Base-by-base conservation (phyloP, 2,329 filamentous ascomycete species). In the Achaetomium macrosporum region DNA sequence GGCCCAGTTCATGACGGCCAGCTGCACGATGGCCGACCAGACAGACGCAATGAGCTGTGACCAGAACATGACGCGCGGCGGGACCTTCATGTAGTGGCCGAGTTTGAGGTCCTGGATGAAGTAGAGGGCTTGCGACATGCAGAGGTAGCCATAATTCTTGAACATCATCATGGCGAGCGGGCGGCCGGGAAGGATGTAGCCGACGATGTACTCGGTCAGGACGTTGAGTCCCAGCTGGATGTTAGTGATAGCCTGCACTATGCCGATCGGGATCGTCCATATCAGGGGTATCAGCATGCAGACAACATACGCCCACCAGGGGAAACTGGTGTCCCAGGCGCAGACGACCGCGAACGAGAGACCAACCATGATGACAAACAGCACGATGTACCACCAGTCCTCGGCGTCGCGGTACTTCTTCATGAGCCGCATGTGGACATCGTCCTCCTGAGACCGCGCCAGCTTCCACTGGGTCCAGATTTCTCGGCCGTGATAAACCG, bases 131-230 rank as follows among this genome's bases (percentile, higher is more conserved):
- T 86, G 81, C 15, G 74, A 74, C 81, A 86, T 85, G 68, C 76
- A 81, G 51, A 87, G 79, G 64, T 85, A 87, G 47, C 83, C 82
- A 61, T 85, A 88, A 56, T 83, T 86, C 69, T 88, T 88, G 73
- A 88, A 88, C 71, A 88, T 77, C 84, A 89, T 89, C 77, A 88
- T 84, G 44, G 84, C 84, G 55, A 88, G 73, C 1, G 85, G 85
- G 3, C 77, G 76, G 25, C 85, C 85, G 0, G 85, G 85, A 46
- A 85, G 78, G 75, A 88, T 84, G 67, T 88, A 88, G 6, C 85
- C 85, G 55, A 85, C 77, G 55, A 89, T 77, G 61, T 85, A 87
- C 64, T 88, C 84, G n/a, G 84, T 85, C 54, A 88, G 69, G 16
- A 89, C 83, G 59, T 87, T 87, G 19, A 88, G 73, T 5, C 83